Evolutionary conservation across 1,139 yeast species (phyloP).

Genomic region (Geotrichum phurueaensis): DNA sequence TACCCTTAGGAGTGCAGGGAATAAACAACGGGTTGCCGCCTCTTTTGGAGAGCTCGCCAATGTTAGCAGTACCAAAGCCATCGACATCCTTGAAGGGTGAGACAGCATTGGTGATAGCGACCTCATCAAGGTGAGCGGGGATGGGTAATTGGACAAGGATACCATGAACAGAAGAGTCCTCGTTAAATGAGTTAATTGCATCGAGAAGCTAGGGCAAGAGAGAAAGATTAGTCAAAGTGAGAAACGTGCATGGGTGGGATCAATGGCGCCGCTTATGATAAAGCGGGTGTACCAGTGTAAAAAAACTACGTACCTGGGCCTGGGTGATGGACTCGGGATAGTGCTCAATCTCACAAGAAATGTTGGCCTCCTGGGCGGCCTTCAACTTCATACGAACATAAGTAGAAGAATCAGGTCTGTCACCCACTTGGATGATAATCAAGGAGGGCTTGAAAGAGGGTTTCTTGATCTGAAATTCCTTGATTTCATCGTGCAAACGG

Average conservation of each 20-base stretch:
- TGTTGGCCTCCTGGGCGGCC: conserved; percentile 80
- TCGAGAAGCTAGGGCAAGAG: conserved; percentile 44
- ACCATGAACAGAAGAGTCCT: conserved; percentile 71
- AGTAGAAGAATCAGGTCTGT: conserved; percentile 85
- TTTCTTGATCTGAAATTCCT: conserved; percentile 47
- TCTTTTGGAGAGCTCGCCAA: conserved; percentile 86
- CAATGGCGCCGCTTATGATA: background rate
- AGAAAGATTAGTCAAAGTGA: background rate
- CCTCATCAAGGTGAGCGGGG: conserved; percentile 77
- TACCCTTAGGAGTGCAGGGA: conserved; percentile 97
- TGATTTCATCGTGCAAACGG: conserved; percentile 45
- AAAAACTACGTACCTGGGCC: conserved; percentile 25
- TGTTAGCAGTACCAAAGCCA: conserved; percentile 86
- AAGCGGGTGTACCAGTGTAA: background rate
- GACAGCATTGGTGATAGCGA: conserved; percentile 71
- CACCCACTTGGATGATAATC: conserved; percentile 85
- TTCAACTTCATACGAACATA: conserved; percentile 91
- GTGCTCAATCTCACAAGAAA: conserved; percentile 61
- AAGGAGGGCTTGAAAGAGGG: conserved; percentile 68
- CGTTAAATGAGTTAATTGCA: conserved; percentile 58
- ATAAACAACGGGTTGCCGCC: conserved; percentile 79
- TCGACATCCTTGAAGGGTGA: conserved; percentile 83
- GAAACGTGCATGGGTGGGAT: background rate
- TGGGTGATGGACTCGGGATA: conserved; percentile 51
- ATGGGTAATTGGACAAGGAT: conserved; percentile 86